Base-by-base conservation (phyloP, 1,139 yeast species). In the Taphrina deformans region DNA sequence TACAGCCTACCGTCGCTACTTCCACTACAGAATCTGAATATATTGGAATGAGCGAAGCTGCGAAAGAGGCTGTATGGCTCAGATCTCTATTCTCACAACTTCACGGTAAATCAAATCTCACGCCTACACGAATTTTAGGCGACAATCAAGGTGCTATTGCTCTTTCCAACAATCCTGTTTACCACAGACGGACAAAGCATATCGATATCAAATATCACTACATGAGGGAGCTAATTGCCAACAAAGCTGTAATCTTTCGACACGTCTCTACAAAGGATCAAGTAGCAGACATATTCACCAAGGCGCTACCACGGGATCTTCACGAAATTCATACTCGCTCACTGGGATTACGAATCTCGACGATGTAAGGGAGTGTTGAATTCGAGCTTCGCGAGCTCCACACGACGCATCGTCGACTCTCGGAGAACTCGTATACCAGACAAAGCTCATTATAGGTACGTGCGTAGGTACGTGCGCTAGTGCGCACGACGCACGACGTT, bases 1-100 rank as follows among this genome's bases (percentile, higher is more conserved):
- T 62, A 50, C 71, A 71, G 23, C 52, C 45, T 10, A 56, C 65
- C 23, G 69, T 70, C 3, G 67, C 69, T 2, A 41, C 67, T 5
- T 68, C 69, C 1, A 63, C 70, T 1, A 68, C 69, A 4, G 71
- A 71, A 58, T 69, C 71, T 2, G 73, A 71, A 58, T 70, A 69
- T 40, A 59, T 67, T 31, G 70, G 69, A 7, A 56, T 67, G 6
- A 62, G 69, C 48, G 70, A 68, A 46, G 68, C 71, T 1, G 60
- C 55, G 1, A 65, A 55, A 56, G 72, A 71, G 59, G 63, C 62
- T 1, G 41, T 62, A n/a, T 70, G 73, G 72, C 29, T 67, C 12
- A 12, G 12, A 14, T 38, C 65, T n/a, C 18, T 68, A 18, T 24
- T 68, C 18, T 31, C 14, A 5, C 29, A 24, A 40, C 41, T 55